Percentiles rank a stretch among this genome's conserved stretches.
phyloP scores from a whole-genome alignment of 1,139 yeast genomes.

The Yamadazyma sp. region DNA sequence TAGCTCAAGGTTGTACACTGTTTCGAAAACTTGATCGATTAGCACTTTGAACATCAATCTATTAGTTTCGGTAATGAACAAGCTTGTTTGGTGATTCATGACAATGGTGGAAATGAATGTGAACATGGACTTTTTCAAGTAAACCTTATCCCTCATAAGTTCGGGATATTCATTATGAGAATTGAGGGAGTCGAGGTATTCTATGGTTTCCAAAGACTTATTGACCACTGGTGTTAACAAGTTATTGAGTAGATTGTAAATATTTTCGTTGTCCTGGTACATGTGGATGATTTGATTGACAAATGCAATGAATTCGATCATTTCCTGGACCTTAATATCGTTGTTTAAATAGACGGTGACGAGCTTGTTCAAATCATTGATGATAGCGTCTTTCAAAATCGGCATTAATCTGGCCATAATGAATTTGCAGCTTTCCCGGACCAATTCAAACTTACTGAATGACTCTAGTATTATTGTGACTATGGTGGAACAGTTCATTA shows the following conservation, averaged over 20 bases:
- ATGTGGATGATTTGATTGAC: slow-evolving; percentile 85
- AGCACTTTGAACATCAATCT: slow-evolving; percentile 61
- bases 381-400: slow-evolving; percentile 48
- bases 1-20: slow-evolving; percentile 48
- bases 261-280: slow-evolving; percentile 63
- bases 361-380: slow-evolving; percentile 67
- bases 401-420: slow-evolving; percentile 87
- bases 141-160: slow-evolving; percentile 56
- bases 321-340: slow-evolving; percentile 60
- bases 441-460: slow-evolving; percentile 61
- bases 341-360: slow-evolving; percentile 70
- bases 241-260: slow-evolving; percentile 73
- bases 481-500: slow-evolving; percentile 76
- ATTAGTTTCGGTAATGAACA: slow-evolving; percentile 70
- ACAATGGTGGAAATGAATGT: slow-evolving; percentile 68
- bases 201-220: slow-evolving; percentile 59
- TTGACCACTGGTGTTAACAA: slow-evolving; percentile 71
- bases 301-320: slow-evolving; percentile 80
- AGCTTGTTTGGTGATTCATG: slow-evolving; percentile 76
- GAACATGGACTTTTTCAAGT: slow-evolving; percentile 69
- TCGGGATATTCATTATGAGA: slow-evolving; percentile 35
- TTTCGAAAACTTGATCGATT: slow-evolving; percentile 64
- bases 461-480: slow-evolving; percentile 81
- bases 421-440: slow-evolving; percentile 85
- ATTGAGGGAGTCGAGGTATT: slow-evolving; percentile 15